phyloP scores from a whole-genome alignment of 371 early-diverging fungal species.

The Mortierella sp. region DNA sequence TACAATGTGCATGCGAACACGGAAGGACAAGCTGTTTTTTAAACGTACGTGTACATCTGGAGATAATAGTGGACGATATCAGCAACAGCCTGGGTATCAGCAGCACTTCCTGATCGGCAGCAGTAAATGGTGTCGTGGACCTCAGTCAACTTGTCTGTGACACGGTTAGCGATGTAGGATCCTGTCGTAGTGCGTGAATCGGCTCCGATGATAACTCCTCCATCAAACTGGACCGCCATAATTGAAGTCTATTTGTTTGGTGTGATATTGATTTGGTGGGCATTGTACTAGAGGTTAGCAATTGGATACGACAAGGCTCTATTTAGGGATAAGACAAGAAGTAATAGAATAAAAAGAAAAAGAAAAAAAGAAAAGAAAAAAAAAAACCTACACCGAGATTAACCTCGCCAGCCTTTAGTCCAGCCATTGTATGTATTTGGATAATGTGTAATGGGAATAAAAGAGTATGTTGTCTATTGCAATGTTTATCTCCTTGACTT shows the following conservation, averaged over 20 bases:
- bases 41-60: constrained; percentile 87
- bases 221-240: constrained; percentile 97
- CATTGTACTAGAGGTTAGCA: background rate
- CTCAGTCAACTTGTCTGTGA: constrained; percentile 99
- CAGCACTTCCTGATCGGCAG: constrained; percentile 98
- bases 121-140: constrained; percentile 97
- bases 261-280: background rate
- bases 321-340: background rate
- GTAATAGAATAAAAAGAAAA: background rate
- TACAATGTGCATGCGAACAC: background rate
- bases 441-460: background rate
- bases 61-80: constrained; percentile 96
- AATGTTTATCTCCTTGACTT: background rate
- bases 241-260: constrained; percentile 91
- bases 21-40: background rate
- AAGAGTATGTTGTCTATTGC: background rate
- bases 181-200: constrained; percentile 99
- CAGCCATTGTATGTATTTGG: constrained; percentile 39
- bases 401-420: constrained; percentile 94
- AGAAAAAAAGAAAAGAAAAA: background rate
- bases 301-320: too few species aligned
- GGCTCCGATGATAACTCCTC: constrained; percentile 98
- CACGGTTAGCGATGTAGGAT: constrained; percentile 97
- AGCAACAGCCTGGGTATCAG: constrained; percentile 99
- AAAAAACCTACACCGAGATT: constrained; percentile 87